Evolutionary conservation across 148 eudicot genomes (phyloP), one percentile per base, ranked within the genome.

Genomic region (Camellia lanceoleosa): DNA sequence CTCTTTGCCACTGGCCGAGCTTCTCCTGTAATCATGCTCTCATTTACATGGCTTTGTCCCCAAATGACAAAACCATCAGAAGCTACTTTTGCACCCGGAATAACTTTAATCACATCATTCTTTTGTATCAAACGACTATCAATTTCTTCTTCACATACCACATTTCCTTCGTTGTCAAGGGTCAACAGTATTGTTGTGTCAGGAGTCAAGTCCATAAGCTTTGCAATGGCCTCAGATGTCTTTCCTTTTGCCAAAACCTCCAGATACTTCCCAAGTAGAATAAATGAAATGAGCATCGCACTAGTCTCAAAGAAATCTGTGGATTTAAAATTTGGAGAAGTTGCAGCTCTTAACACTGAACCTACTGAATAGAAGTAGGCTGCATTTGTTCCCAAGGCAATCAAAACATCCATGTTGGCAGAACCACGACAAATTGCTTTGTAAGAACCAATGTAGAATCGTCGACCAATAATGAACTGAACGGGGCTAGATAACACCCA

Each of bases 21-120:
- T 82, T 93, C 97, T 59, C 97, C 97, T 0, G 97, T 93, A 8
- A 93, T 91, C 97, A 93, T 93, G 83, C 97, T 91, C 72, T 93
- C 97, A 54, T 91, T 91, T 59, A 93, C 94, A 71, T 91, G 88
- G 64, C 97, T 91, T 82, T 90, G 94, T 5, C 97, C 97, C 95
- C 95, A 82, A 19, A 84, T 76, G 15, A 93, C 95, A 78, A 84
- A 66, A 58, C 97, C 97, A 83, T 93, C 97, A 79, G 94, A 91
- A 2, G 97, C 87, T 71, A 93, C 88, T 80, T 93, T 93, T 18
- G 93, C 89, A 73, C 97, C 95, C 61, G 97, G 97, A 69, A 93
- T 82, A 18, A 90, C 84, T 71, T 93, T 93, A 8, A 93, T 86
- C 80, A 91, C 89, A 16, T 93, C 97, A 67, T 88, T 90, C 84